phyloP scores from a whole-genome alignment of 495 filamentous ascomycete species.

The Entonaema liquescens region DNA sequence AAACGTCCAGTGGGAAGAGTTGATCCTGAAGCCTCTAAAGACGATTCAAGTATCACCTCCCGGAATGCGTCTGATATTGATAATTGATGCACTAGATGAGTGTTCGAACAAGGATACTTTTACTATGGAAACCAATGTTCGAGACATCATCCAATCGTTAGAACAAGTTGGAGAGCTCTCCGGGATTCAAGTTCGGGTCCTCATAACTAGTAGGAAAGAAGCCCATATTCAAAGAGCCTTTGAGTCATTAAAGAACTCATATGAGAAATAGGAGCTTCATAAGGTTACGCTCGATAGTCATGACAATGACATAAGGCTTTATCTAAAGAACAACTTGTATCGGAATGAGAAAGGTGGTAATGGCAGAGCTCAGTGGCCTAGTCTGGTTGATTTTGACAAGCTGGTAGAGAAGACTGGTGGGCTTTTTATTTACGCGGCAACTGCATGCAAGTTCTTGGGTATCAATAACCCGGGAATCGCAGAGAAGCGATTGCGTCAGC shows the following conservation, averaged over 20 bases:
- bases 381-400: background rate
- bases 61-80: conserved; percentile 43
- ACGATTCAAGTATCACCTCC: background rate
- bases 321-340: background rate
- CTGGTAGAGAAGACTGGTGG: conserved; percentile 18
- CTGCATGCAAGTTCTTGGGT: conserved; percentile 6
- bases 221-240: conserved; percentile 6
- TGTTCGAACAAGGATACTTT: conserved; percentile 48
- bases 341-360: background rate
- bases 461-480: background rate
- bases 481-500: background rate
- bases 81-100: conserved; percentile 65
- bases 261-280: conserved; percentile 1
- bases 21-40: conserved; percentile 56
- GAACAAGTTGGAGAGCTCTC: background rate
- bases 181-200: conserved; percentile 7
- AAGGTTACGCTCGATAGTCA: background rate
- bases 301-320: conserved; percentile 13
- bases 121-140: background rate
- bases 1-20: conserved; percentile 56
- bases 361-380: background rate
- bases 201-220: conserved; percentile 24
- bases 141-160: conserved; percentile 6
- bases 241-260: background rate
- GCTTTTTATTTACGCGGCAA: conserved; percentile 26